These are phyloP conservation scores for Lactarius psammicola DNA, from an alignment of 768 basidiomycete genomes.

Conservation along the genomic window DNA sequence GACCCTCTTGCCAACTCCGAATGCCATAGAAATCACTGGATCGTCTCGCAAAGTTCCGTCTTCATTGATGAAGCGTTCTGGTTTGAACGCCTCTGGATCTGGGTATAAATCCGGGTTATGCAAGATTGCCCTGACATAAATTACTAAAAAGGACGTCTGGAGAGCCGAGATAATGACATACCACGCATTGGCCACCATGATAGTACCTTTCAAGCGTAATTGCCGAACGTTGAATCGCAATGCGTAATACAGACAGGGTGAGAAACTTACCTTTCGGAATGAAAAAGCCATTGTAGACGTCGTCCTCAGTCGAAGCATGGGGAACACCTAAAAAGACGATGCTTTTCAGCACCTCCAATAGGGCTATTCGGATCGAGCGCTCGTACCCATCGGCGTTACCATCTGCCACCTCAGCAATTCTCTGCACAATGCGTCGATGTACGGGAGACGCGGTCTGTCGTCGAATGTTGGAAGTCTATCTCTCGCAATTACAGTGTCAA, in stretches of 20 bases:
- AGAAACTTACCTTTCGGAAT: slow-evolving; percentile 17
- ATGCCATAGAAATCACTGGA: not conserved
- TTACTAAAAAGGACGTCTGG: not conserved
- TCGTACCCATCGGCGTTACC: slow-evolving; percentile 18
- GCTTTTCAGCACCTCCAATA: not conserved
- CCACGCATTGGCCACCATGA: slow-evolving; percentile 18
- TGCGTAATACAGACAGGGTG: too few relatives aligned
- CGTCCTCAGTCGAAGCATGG: slow-evolving; percentile 9
- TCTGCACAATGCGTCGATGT: slow-evolving; percentile 32
- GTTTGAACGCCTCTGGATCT: slow-evolving; percentile 26
- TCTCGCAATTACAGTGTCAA: slow-evolving; percentile 32
- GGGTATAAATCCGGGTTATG: slow-evolving; percentile 19
- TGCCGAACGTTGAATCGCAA: not conserved
- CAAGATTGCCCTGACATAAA: slow-evolving; percentile 17
- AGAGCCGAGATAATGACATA: not conserved
- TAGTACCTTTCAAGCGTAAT: not conserved
- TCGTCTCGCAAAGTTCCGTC: slow-evolving; percentile 23
- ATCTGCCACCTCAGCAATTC: slow-evolving; percentile 33
- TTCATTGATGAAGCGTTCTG: slow-evolving; percentile 25
- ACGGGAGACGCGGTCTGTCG: slow-evolving; percentile 33
- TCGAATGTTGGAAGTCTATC: slow-evolving; percentile 33
- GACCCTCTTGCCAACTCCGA: slow-evolving; percentile 23
- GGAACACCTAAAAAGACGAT: not conserved
- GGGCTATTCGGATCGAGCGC: not conserved
- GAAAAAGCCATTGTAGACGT: slow-evolving; percentile 16